phyloP scores from a whole-genome alignment of 2,329 filamentous ascomycete genomes.

The Colletotrichum tropicale region DNA sequence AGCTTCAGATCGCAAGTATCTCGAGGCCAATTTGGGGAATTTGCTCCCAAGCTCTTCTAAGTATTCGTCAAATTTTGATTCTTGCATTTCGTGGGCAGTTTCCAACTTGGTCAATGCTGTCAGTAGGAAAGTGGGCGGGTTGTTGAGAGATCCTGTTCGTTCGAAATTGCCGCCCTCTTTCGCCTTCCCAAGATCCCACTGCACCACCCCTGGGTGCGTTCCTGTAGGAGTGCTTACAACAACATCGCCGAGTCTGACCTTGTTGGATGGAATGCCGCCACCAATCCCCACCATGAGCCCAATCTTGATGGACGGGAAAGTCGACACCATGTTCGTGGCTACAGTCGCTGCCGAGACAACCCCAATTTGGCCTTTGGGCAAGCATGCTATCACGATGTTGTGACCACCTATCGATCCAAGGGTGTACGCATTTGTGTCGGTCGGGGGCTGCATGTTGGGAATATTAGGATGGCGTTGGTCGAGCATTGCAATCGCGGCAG shows the following conservation, averaged over 20 bases:
- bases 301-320: neutral
- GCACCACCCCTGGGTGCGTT: neutral
- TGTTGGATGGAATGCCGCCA: slow-evolving; percentile 12
- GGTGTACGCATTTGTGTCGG: slow-evolving; percentile 29
- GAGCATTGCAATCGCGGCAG: slow-evolving; percentile 28
- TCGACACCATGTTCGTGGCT: neutral
- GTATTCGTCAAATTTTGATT: neutral
- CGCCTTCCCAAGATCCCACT: slow-evolving; percentile 11
- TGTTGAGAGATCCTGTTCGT: neutral
- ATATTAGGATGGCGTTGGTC: slow-evolving; percentile 24
- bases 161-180: neutral
- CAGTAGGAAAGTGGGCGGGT: neutral
- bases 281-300: slow-evolving; percentile 29
- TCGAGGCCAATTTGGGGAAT: neutral
- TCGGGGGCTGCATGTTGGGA: neutral
- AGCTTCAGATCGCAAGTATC: neutral
- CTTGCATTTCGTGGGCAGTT: neutral
- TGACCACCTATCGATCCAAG: slow-evolving; percentile 28
- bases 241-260: slow-evolving; percentile 22
- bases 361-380: slow-evolving; percentile 24
- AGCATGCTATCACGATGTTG: slow-evolving; percentile 29
- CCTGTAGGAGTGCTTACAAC: neutral
- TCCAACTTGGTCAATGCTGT: neutral
- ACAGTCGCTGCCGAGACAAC: slow-evolving; percentile 1
- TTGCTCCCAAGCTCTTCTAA: slow-evolving; percentile 7